phyloP scores from a whole-genome alignment of 1,284 basidiomycete genomes.

The Cryptococcus sp. region DNA sequence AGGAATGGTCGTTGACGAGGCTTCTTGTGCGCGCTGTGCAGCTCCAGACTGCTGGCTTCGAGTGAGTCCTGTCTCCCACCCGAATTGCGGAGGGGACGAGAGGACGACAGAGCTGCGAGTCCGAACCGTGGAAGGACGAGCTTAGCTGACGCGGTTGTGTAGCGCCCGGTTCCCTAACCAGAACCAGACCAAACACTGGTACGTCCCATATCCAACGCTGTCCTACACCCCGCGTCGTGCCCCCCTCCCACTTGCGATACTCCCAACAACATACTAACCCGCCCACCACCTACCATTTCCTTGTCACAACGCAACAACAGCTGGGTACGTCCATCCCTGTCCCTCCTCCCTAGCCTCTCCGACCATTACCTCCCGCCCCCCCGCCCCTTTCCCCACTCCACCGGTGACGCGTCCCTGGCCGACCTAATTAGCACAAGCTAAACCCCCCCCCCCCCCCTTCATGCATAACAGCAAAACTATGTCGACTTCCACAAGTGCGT shows the following conservation, averaged over 20 bases:
- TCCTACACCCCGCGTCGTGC: too few relatives aligned
- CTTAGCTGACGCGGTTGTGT: background rate
- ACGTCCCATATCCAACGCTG: conserved; percentile 30
- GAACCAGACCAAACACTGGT: conserved; percentile 96
- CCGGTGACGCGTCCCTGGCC: too few relatives aligned
- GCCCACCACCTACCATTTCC: too few relatives aligned
- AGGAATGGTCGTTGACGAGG: background rate
- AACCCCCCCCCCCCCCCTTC: too few relatives aligned
- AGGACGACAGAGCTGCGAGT: background rate
- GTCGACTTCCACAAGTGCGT: conserved; percentile 98
- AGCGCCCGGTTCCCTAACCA: conserved; percentile 90
- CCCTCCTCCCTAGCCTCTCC: too few relatives aligned
- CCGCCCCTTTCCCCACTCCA: too few relatives aligned
- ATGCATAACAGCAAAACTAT: conserved; percentile 76
- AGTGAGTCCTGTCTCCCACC: conserved; percentile 37
- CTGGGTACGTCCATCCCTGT: too few relatives aligned
- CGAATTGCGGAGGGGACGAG: background rate
- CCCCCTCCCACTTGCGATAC: background rate
- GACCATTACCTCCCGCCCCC: too few relatives aligned
- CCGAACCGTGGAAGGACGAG: background rate
- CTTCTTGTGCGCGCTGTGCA: conserved; percentile 9
- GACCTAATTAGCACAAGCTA: too few relatives aligned
- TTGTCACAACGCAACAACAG: too few relatives aligned
- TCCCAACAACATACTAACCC: too few relatives aligned
- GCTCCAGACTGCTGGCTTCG: conserved; percentile 53